Percentiles rank a stretch among this genome's conserved stretches.
phyloP scores from a whole-genome alignment of 2,329 filamentous ascomycete species.

The Akanthomyces uredinophilus region DNA sequence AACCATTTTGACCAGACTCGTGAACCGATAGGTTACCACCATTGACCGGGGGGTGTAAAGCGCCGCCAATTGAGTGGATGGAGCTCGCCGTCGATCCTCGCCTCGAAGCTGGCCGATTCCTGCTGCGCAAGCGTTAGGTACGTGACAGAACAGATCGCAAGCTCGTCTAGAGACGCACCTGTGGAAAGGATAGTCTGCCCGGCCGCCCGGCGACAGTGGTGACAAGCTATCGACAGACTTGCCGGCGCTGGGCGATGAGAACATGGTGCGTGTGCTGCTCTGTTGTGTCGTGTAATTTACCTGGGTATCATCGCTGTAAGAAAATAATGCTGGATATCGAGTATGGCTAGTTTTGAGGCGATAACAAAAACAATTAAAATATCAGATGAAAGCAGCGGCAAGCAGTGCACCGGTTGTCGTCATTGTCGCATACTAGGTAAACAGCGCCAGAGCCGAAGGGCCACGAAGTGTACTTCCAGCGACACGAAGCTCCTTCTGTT shows the following conservation, averaged over 20 bases:
- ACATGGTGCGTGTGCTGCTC: slow-evolving; percentile 45
- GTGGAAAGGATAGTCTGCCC: slow-evolving; percentile 55
- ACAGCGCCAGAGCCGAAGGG: neutral
- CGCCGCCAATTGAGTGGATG: slow-evolving; percentile 79
- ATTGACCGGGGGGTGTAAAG: slow-evolving; percentile 63
- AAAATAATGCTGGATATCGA: neutral
- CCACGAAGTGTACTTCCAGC: slow-evolving; percentile 4
- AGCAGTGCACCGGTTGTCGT: slow-evolving; percentile 3
- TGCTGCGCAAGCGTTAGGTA: slow-evolving; percentile 2
- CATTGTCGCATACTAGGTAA: slow-evolving; percentile 14
- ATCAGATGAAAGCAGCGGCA: neutral
- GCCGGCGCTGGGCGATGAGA: slow-evolving; percentile 51
- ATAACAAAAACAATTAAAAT: neutral
- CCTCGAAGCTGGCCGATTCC: slow-evolving; percentile 40
- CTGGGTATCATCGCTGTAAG: slow-evolving; percentile 44
- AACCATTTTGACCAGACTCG: slow-evolving; percentile 82
- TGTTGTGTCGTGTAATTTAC: slow-evolving; percentile 29
- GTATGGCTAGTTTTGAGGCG: neutral
- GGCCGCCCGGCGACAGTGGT: slow-evolving; percentile 44
- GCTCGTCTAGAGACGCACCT: slow-evolving; percentile 36
- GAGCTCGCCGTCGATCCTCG: slow-evolving; percentile 85
- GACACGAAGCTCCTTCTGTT: neutral
- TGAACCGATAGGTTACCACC: slow-evolving; percentile 51
- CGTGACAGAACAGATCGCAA: neutral
- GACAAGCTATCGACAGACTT: slow-evolving; percentile 63